A percentile compares a stretch with the other conserved stretches of the same genome.
Evolutionary conservation across 441 rosid genomes (phyloP).

Genomic region (Metrosideros polymorpha): DNA sequence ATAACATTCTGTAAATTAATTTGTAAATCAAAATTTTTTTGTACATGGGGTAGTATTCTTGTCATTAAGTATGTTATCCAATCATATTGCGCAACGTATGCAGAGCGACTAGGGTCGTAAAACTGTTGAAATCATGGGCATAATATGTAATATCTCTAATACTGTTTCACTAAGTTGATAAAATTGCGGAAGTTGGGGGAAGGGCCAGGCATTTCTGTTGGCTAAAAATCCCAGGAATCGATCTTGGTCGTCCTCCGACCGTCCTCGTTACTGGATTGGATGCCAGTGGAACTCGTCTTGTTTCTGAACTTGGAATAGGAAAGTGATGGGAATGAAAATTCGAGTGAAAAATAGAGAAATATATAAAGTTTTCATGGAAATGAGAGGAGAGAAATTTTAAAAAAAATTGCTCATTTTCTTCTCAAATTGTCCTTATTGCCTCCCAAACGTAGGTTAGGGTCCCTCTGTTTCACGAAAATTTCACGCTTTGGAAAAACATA

Average conservation of each 20-base stretch:
- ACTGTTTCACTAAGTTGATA: background rate
- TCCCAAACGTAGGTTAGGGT: background rate
- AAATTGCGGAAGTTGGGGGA: background rate
- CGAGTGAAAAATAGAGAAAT: background rate
- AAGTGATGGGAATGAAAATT: background rate
- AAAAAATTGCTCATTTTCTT: background rate
- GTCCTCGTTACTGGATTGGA: background rate
- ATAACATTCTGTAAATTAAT: background rate
- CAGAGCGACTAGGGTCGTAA: background rate
- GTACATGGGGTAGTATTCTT: background rate
- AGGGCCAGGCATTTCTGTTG: background rate
- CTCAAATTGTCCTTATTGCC: background rate
- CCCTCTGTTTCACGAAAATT: no score
- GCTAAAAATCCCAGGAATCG: background rate
- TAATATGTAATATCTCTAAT: background rate
- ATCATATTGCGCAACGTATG: background rate
- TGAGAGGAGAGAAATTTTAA: background rate
- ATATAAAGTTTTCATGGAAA: background rate
- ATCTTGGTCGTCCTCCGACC: background rate
- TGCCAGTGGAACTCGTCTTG: background rate
- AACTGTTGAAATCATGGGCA: background rate
- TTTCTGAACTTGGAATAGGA: background rate
- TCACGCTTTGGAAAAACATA: no score
- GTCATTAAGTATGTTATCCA: background rate
- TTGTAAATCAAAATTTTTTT: background rate